phyloP scores from a whole-genome alignment of 768 basidiomycete species.

The Russula dissimulans region DNA sequence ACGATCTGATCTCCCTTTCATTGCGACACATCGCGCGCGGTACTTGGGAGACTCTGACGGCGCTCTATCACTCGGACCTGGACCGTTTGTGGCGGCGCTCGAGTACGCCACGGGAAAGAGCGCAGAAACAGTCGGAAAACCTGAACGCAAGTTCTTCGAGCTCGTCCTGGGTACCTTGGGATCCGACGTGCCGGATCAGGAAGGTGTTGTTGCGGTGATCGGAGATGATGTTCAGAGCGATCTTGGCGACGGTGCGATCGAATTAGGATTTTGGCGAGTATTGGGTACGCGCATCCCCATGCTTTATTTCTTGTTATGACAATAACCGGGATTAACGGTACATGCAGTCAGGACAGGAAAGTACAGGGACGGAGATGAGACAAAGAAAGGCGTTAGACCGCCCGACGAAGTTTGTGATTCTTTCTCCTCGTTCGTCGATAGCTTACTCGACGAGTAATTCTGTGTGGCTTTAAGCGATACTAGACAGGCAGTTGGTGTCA shows the following conservation, averaged over 20 bases:
- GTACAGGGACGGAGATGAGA: conserved; percentile 54
- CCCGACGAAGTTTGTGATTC: conserved; percentile 47
- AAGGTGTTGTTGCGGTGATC: conserved; percentile 40
- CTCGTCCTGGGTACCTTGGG: conserved; percentile 41
- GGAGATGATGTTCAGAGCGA: conserved; percentile 63
- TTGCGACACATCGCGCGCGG: conserved; percentile 52
- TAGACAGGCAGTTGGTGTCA: conserved; percentile 3
- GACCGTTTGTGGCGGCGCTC: conserved; percentile 58
- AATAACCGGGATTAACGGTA: conserved; percentile 8
- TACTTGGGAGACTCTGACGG: conserved; percentile 40
- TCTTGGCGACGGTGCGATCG: conserved; percentile 51
- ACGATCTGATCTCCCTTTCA: conserved; percentile 29
- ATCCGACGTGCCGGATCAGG: conserved; percentile 17
- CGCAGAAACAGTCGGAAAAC: conserved; percentile 58
- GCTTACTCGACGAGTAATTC: conserved; percentile 25
- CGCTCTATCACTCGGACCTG: conserved; percentile 54
- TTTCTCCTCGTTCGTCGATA: conserved; percentile 48
- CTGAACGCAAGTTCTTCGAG: conserved; percentile 49
- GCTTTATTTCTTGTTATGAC: neutral
- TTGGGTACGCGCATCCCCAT: conserved; percentile 38
- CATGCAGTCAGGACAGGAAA: conserved; percentile 56
- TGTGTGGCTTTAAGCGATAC: neutral
- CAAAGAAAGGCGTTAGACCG: conserved; percentile 27
- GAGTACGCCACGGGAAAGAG: conserved; percentile 42
- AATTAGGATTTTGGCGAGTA: conserved; percentile 52